Conservation (phyloP, 2,329 filamentous ascomycete species). For the Neonectria neomacrospora region DNA sequence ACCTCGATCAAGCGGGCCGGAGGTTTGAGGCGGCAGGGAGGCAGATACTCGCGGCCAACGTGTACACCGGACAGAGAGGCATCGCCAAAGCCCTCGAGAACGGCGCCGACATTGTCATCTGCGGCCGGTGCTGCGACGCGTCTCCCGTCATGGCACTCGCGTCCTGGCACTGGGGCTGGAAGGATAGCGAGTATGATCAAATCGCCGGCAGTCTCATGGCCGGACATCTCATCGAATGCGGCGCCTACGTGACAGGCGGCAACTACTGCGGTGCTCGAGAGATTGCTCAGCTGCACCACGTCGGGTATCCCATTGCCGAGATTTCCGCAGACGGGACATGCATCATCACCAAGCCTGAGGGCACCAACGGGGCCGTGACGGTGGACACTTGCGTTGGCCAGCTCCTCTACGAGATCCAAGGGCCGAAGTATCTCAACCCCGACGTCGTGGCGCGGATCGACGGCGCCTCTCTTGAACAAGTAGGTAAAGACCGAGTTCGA, state of each 20-base stretch:
- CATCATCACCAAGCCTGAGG: slow-evolving; percentile 60
- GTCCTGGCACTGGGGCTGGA: slow-evolving; percentile 61
- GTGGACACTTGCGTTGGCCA: slow-evolving; percentile 48
- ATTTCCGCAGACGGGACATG: slow-evolving; percentile 57
- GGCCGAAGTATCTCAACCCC: slow-evolving; percentile 54
- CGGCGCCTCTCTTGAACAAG: slow-evolving; percentile 50
- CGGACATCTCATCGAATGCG: slow-evolving; percentile 63
- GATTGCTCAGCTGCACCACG: slow-evolving; percentile 33
- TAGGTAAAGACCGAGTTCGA: slow-evolving; percentile 38
- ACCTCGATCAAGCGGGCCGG: slow-evolving; percentile 28
- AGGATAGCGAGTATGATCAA: slow-evolving; percentile 54
- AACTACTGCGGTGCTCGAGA: slow-evolving; percentile 60
- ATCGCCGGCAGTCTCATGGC: slow-evolving; percentile 60
- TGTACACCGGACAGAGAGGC: slow-evolving; percentile 62
- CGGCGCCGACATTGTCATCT: slow-evolving; percentile 56
- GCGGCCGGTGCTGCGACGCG: slow-evolving; percentile 57
- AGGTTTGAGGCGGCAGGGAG: slow-evolving; percentile 12
- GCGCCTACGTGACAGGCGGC: slow-evolving; percentile 61
- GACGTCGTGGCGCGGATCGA: slow-evolving; percentile 54
- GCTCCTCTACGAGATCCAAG: slow-evolving; percentile 57
- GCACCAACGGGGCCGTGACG: slow-evolving; percentile 54
- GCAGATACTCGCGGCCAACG: slow-evolving; percentile 50
- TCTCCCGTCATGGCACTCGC: slow-evolving; percentile 63
- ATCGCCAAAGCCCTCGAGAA: slow-evolving; percentile 52
- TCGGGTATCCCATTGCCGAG: slow-evolving; percentile 61